Base-by-base conservation (phyloP, 2,329 filamentous ascomycete species). In the Juglanconis oblonga region DNA sequence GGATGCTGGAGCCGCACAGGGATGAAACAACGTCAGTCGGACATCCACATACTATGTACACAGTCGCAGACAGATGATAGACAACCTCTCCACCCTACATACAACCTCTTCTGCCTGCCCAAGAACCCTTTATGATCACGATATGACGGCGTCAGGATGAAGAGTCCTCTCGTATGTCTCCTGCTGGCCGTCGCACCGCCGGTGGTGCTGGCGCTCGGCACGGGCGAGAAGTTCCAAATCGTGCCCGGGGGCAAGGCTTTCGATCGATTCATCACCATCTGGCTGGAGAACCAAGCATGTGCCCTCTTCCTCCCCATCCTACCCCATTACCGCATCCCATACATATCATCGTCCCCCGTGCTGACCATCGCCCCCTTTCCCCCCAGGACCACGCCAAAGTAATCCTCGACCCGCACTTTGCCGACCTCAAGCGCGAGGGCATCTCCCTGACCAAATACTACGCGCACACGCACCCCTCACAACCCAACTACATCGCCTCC, bases 401-500 rank as follows among this genome's bases (percentile, higher is more conserved):
- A 8, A 65, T 68, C n/a, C 65, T 69, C 5, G 75, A 81, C 62
- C 52, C 71, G 17, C 71, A 73, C 54, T 75, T 81, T 33, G 66
- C 64, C 35, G 74, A 74, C 45, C 67, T 81, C 45, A 74, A 72
- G 62, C 71, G 73, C 62, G 70, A 77, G 61, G 79, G 79, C 57
- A 77, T 81, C 61, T 64, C 76, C 14, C 71, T 80, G 49, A 76
- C 76, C 52, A 82, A 84, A 67, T 80, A 82, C 73, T 83, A 79
- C 62, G 88, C 80, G 24, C 75, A 89, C 44, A 91, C 88, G 1
- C 89, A 92, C 67, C 88, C 89, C 1, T 88, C 84, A 0, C 82
- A 92, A 77, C 89, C 89, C 24, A 93, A 93, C 77, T 93, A 93
- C 71, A 81, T 87, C 60, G 85, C 89, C 3, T 72, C 84, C 1